phyloP scores from a whole-genome alignment of 306 rosid species.

The Lablab purpureus region DNA sequence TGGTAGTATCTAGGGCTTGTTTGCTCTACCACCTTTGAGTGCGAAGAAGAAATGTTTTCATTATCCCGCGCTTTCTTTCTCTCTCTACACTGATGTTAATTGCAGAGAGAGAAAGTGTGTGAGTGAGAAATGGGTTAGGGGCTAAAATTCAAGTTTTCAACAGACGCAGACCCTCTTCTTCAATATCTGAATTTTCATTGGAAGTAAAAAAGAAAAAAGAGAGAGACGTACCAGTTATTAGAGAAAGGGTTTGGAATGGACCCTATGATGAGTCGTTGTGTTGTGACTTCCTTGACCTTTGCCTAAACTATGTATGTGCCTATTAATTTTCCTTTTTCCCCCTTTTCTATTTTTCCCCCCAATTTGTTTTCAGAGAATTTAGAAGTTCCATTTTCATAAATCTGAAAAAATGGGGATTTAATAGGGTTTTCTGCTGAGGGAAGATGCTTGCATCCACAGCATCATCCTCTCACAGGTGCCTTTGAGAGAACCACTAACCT shows the following conservation, averaged over 20 bases:
- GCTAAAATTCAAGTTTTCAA: conserved; percentile 56
- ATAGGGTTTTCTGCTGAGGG: conserved; percentile 42
- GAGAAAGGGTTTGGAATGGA: conserved; percentile 40
- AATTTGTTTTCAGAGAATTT: conserved; percentile 32
- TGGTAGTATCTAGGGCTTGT: not conserved
- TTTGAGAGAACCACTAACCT: conserved; percentile 44
- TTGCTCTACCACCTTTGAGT: conserved; percentile 8
- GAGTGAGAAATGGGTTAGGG: conserved; percentile 41
- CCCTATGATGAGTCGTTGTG: conserved; percentile 20
- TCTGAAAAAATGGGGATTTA: conserved; percentile 26
- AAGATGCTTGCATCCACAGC: not conserved
- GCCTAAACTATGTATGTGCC: not conserved
- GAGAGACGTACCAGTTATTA: conserved; percentile 49
- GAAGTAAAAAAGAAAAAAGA: conserved; percentile 38
- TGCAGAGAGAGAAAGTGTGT: conserved; percentile 43
- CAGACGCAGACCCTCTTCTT: conserved; percentile 52
- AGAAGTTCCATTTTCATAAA: conserved; percentile 33
- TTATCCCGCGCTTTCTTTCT: not conserved
- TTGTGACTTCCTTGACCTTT: conserved; percentile 46
- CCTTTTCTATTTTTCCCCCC: not conserved
- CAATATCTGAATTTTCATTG: conserved; percentile 48
- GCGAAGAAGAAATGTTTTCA: not conserved
- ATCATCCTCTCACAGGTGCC: conserved; percentile 16
- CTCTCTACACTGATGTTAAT: conserved; percentile 49
- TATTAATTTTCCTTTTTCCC: not conserved